Percentiles rank a stretch among this genome's conserved stretches.
phyloP scores from a whole-genome alignment of 2,329 filamentous ascomycete species.

The Metarhizium humberi region DNA sequence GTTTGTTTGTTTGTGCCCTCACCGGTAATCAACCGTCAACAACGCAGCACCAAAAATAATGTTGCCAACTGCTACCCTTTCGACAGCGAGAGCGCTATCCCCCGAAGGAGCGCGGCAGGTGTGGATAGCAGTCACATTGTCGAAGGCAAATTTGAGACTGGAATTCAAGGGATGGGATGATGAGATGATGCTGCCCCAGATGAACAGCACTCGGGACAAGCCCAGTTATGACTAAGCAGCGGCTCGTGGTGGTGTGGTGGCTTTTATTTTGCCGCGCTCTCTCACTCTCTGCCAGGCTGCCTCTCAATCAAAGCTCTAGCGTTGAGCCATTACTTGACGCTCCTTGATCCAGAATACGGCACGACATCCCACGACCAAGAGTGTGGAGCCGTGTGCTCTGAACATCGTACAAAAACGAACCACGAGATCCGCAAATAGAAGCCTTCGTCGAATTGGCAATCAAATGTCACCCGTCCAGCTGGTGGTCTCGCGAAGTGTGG shows the following conservation, averaged over 20 bases:
- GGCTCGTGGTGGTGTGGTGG: not conserved
- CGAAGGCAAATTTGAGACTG: not conserved
- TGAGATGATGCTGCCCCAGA: not conserved
- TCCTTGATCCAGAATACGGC: no score
- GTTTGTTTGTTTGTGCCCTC: not conserved
- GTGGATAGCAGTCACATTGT: no score
- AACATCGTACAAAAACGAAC: no score
- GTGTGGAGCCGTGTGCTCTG: no score
- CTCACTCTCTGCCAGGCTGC: no score
- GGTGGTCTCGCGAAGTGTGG: not conserved
- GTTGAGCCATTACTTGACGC: no score
- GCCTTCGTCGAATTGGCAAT: no score
- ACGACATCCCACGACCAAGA: no score
- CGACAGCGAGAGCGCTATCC: not conserved
- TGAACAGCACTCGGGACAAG: not conserved
- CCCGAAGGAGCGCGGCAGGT: no score
- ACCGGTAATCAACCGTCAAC: not conserved
- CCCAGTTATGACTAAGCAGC: not conserved
- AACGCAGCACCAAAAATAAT: not conserved
- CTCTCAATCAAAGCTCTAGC: no score
- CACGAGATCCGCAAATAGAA: not conserved
- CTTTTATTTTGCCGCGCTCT: no score
- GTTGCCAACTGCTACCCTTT: not conserved
- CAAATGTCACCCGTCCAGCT: not conserved
- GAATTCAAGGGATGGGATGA: constrained; percentile 7